These are phyloP conservation scores for Elasticomyces elasticus DNA, from an alignment of 495 filamentous ascomycete genomes.

Conservation along the genomic window DNA sequence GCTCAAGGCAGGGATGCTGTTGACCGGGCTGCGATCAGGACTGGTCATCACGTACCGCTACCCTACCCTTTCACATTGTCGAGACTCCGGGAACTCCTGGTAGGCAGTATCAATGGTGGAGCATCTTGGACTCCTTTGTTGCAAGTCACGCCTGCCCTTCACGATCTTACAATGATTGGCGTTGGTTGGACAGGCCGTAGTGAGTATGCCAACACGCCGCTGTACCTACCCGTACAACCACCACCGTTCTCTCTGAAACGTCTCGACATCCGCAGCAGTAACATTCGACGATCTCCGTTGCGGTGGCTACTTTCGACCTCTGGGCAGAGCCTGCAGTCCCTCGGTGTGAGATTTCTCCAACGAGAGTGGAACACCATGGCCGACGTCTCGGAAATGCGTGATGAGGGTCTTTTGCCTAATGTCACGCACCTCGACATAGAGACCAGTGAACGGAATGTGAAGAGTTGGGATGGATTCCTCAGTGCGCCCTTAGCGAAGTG, in stretches of 20 bases:
- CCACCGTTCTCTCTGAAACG: not conserved
- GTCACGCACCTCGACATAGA: not conserved
- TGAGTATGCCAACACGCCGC: not conserved
- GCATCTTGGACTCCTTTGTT: not conserved
- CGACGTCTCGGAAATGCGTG: not conserved
- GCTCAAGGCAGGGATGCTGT: not conserved
- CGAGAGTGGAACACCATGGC: not conserved
- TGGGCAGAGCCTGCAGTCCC: not conserved
- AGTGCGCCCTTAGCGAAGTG: not conserved
- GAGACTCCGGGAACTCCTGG: not conserved
- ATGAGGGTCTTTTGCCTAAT: not conserved
- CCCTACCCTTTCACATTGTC: not conserved
- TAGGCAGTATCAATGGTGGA: not conserved
- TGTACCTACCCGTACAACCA: not conserved
- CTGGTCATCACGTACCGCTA: not conserved
- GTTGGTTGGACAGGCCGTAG: not conserved
- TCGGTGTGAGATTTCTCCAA: not conserved
- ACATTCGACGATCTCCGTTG: not conserved
- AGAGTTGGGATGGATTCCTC: not conserved
- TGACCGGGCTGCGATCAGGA: not conserved
- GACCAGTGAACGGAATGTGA: not conserved
- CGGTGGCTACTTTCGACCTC: not conserved
- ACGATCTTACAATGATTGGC: not conserved
- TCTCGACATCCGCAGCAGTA: not conserved
- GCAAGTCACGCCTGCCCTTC: not conserved